phyloP scores from a whole-genome alignment of 2,329 filamentous ascomycete genomes.

The Emergomyces pasteurianus region DNA sequence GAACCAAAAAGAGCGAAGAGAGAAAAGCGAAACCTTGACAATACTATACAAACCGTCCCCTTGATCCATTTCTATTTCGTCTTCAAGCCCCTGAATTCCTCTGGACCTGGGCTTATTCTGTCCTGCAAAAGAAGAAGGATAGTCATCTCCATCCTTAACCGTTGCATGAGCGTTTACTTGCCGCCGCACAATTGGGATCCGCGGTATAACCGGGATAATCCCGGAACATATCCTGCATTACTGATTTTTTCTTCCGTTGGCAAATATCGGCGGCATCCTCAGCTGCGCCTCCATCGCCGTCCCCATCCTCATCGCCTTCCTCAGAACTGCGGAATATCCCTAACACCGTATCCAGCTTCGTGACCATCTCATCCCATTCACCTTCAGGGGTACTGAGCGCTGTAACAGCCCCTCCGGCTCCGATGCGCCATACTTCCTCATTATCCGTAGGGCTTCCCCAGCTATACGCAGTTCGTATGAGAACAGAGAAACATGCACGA shows the following conservation, averaged over 20 bases:
- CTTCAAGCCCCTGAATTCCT: background rate
- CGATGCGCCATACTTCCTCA: conserved; percentile 57
- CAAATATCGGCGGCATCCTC: background rate
- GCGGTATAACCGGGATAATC: background rate
- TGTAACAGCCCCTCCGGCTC: conserved; percentile 83
- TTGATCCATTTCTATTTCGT: background rate
- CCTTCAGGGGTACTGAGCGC: conserved; percentile 67
- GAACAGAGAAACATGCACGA: conserved; percentile 77
- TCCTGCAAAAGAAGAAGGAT: background rate
- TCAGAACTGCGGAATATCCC: conserved; percentile 26
- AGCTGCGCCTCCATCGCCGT: background rate
- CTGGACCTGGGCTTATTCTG: background rate
- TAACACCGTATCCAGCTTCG: conserved; percentile 47
- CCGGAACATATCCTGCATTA: background rate
- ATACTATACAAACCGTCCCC: background rate
- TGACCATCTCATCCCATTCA: conserved; percentile 84
- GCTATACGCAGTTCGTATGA: conserved; percentile 67
- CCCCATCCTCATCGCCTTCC: background rate
- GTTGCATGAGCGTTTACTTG: background rate
- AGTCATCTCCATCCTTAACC: background rate
- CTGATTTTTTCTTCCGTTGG: background rate
- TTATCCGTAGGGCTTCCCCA: conserved; percentile 16
- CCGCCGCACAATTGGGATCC: background rate
- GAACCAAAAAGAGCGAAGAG: background rate
- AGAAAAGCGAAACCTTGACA: background rate